Conservation (phyloP, 495 filamentous ascomycete genomes). For the Trichoderma erinaceum region DNA sequence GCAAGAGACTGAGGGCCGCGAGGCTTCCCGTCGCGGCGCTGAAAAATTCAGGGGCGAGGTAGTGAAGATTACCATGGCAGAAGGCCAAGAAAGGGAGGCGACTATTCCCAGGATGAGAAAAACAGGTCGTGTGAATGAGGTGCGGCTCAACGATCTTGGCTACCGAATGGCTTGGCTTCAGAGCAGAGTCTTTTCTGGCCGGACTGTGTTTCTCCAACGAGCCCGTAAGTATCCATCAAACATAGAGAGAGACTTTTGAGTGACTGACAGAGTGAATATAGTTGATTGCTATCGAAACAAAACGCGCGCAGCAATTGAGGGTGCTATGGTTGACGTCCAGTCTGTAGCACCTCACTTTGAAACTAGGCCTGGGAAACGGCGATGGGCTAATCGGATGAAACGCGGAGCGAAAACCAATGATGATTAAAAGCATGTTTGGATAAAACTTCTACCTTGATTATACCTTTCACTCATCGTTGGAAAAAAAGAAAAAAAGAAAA, state of each 20-base stretch:
- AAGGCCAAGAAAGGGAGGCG: slow-evolving; percentile 57
- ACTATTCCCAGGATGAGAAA: slow-evolving; percentile 66
- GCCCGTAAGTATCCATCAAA: slow-evolving; percentile 60
- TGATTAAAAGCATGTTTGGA: not conserved
- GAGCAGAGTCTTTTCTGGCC: slow-evolving; percentile 75
- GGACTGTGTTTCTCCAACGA: slow-evolving; percentile 85
- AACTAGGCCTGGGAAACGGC: slow-evolving; percentile 79
- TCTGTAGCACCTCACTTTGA: slow-evolving; percentile 78
- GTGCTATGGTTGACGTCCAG: slow-evolving; percentile 61
- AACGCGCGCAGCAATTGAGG: slow-evolving; percentile 73
- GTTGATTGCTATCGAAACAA: slow-evolving; percentile 95
- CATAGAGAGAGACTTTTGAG: not conserved
- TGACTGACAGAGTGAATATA: slow-evolving; percentile 35
- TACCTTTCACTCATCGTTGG: not conserved
- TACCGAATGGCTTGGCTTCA: slow-evolving; percentile 96
- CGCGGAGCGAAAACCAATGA: slow-evolving; percentile 34
- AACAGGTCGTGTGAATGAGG: slow-evolving; percentile 65
- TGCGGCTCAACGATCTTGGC: slow-evolving; percentile 82
- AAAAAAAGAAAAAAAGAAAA: too few species aligned
- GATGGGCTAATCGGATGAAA: slow-evolving; percentile 64
- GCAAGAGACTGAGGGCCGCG: slow-evolving; percentile 45
- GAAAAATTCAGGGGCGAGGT: slow-evolving; percentile 19
- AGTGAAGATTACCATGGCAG: slow-evolving; percentile 62
- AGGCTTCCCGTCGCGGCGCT: slow-evolving; percentile 23
- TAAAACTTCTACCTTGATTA: not conserved